phyloP scores from a whole-genome alignment of 805 yeast genomes.

The Komagataella pseudopastoris region DNA sequence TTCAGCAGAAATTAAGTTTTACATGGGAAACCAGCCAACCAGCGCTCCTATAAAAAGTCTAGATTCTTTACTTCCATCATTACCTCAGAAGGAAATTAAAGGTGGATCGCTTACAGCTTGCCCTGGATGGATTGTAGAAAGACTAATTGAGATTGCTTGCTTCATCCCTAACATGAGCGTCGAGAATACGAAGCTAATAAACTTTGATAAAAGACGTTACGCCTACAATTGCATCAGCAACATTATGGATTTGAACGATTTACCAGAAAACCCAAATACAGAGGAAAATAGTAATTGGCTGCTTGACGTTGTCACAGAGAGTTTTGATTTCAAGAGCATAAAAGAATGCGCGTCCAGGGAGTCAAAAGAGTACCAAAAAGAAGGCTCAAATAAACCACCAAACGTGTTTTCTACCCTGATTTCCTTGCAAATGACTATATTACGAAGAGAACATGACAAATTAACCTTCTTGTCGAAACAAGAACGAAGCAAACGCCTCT shows the following conservation, averaged over 20 bases:
- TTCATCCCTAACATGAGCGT: conserved; percentile 70
- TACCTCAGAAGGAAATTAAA: background rate
- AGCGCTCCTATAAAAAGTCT: conserved; percentile 2
- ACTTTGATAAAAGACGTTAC: conserved; percentile 76
- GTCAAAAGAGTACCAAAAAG: conserved; percentile 20
- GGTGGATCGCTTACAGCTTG: conserved; percentile 56
- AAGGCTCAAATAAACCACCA: conserved; percentile 13
- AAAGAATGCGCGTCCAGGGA: conserved; percentile 32
- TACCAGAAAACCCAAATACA: conserved; percentile 12
- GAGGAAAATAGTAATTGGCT: background rate
- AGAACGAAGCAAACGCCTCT: conserved; percentile 3
- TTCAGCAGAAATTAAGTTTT: conserved; percentile 17
- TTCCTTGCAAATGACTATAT: conserved; percentile 34
- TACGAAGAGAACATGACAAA: conserved; percentile 31
- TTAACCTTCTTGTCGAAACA: conserved; percentile 13
- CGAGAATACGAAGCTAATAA: conserved; percentile 50
- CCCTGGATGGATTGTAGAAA: conserved; percentile 81
- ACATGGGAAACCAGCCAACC: conserved; percentile 2
- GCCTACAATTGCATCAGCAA: conserved; percentile 48
- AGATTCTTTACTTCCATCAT: background rate
- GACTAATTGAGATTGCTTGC: conserved; percentile 62
- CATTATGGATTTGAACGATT: conserved; percentile 29
- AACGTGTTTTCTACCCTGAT: conserved; percentile 33
- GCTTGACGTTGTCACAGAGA: conserved; percentile 16
- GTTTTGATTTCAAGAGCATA: conserved; percentile 13